Evolutionary conservation across 1,284 basidiomycete species (phyloP), one percentile per base, ranked within the genome.

Genomic region (Leucocoprinus gongylophorus): DNA sequence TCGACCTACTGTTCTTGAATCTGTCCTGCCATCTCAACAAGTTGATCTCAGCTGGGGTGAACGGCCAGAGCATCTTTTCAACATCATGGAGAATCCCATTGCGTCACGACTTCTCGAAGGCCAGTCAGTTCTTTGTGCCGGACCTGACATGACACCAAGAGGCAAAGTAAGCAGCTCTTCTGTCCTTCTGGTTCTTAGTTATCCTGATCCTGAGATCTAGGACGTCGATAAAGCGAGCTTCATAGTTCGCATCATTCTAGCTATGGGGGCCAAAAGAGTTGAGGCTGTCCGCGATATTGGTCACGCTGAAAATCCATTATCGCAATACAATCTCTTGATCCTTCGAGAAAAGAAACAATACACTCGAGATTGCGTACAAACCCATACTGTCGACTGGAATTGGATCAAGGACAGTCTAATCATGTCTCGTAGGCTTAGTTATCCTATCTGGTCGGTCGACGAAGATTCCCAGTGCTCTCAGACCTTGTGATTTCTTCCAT

Each of bases 401-500:
- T 93, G 90, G 90, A 77, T 94, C 43, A 94, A 93, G 65, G 80
- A 90, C 48, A 89, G 87, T 60, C 69, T 94, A 37, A 78, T 89
- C 57, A 71, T 78, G 7, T 79, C 81, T 2, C 66, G 78, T 43
- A 60, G 74, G 35, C 60, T 81, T 7, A 69, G 71, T 39, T 53
- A 65, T 9, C 66, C 65, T 1, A 57, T 59, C 10, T 67, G 65
- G 61, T 47, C 54, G 15, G 26, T 48, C 6, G 55, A 46, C 32
- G 61, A 59, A 17, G 53, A 61, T 28, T 65, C 64, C 8, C 67
- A 66, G 57, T 53, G 51, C 30, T 53, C 51, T 18, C 51, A 53
- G 42, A 48, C 33, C 42, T 35, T 53, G 26, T 53, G 39, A 47
- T 26, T 3, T 15, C 18, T 10, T 29, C n/a, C 17, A 40, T 7